A percentile compares a stretch with the other conserved stretches of the same genome.
phyloP scores from a whole-genome alignment of 2,329 filamentous ascomycete species.

The Exophiala bonariae region DNA sequence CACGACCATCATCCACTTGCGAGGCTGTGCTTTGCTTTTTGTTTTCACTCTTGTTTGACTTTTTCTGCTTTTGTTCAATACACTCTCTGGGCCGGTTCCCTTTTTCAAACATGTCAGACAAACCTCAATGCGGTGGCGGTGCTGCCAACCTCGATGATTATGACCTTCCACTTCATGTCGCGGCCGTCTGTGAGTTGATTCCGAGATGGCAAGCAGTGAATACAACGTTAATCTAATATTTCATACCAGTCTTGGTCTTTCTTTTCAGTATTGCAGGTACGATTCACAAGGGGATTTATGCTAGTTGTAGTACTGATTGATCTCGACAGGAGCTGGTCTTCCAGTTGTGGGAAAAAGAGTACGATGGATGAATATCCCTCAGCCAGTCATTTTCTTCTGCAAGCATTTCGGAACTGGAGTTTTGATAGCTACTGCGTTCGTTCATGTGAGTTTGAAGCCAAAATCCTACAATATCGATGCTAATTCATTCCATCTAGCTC shows the following conservation, averaged over 20 bases:
- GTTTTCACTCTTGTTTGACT: constrained; percentile 6
- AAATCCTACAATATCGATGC: background rate
- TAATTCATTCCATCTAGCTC: constrained; percentile 37
- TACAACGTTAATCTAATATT: background rate
- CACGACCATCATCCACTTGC: background rate
- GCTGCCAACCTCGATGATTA: constrained; percentile 13
- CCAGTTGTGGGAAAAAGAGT: constrained; percentile 44
- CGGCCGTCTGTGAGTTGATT: constrained; percentile 18
- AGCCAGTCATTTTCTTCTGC: constrained; percentile 40
- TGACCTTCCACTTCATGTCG: constrained; percentile 24
- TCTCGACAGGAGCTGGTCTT: constrained; percentile 31
- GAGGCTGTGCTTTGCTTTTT: constrained; percentile 5
- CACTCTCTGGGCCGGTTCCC: background rate
- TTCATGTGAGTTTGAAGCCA: constrained; percentile 53
- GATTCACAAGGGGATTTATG: constrained; percentile 23
- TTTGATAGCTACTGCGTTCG: constrained; percentile 69
- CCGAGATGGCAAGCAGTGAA: background rate
- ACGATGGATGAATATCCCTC: constrained; percentile 38
- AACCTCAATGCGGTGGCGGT: constrained; percentile 19
- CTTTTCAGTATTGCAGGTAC: constrained; percentile 57
- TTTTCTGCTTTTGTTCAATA: too few species aligned
- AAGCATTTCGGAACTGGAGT: constrained; percentile 67
- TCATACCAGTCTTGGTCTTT: constrained; percentile 58
- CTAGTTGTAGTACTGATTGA: constrained; percentile 5
- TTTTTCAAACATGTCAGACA: constrained; percentile 7